Evolutionary conservation across 352 stramenopile genomes (phyloP), one percentile per base, ranked within the genome.

Genomic region (Pythium grandisporangium): DNA sequence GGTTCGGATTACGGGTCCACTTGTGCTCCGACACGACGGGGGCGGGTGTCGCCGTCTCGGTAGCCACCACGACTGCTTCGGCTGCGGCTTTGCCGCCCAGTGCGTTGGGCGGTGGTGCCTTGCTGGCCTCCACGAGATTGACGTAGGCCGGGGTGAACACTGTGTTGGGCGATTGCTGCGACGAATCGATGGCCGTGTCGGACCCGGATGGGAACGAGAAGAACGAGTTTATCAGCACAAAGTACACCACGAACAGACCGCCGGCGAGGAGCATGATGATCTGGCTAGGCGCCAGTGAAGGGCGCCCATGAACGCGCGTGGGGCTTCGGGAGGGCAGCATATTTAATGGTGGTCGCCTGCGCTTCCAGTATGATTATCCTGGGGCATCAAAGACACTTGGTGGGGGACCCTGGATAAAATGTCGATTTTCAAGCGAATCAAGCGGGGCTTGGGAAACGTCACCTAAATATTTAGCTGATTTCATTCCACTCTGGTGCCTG

Each of bases 181-280:
- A n/a, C n/a, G n/a, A n/a, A n/a, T n/a, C n/a, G n/a, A n/a, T n/a
- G n/a, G n/a, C n/a, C n/a, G n/a, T n/a, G 35, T 50, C 16, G 30
- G 16, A 17, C 20, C 23, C 11, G 19, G 40, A 19, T 12, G 64
- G 48, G 26, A 81, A 48, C 41, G 69, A 63, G 50, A 86, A 86
- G 51, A 75, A 79, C 16, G 73, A 55, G 53, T 84, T 78, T 34
- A 86, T 54, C 13, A 82, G 52, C 16, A 65, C 46, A 34, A 86
- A 84, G 59, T 89, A 89, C 8, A 55, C 46, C 5, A 75, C 58
- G 44, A 89, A 75, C 8, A 89, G n/a, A n/a, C n/a, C n/a, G n/a
- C n/a, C n/a, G n/a, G n/a, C 30, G 34, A 83, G 45, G 19, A 64
- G 55, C 48, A 85, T 70, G 19, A 41, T 54, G 8, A 69, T 32